Percentiles rank a stretch among this genome's conserved stretches.
Evolutionary conservation across 208 protist species (phyloP).

Genomic region (Acanthamoeba culbertsoni): DNA sequence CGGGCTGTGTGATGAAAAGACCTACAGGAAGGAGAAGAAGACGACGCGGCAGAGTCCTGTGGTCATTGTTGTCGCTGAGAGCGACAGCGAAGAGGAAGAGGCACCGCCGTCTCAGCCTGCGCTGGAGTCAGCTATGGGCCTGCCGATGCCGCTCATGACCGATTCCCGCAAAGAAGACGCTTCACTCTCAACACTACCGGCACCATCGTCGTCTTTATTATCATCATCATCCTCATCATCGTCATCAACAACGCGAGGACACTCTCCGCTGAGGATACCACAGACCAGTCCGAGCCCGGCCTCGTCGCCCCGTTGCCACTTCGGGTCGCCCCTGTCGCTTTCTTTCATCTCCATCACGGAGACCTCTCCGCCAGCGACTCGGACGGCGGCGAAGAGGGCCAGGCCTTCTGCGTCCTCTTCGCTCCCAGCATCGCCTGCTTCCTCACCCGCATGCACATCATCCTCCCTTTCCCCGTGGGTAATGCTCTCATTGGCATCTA

Average conservation of each 20-base stretch:
- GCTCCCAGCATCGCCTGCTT: not conserved
- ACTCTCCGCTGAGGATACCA: not conserved
- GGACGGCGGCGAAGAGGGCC: not conserved
- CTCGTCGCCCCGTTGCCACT: not conserved
- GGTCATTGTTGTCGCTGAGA: too few relatives aligned
- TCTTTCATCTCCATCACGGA: not conserved
- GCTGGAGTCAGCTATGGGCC: too few relatives aligned
- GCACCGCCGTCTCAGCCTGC: too few relatives aligned
- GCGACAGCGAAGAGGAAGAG: too few relatives aligned
- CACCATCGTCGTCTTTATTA: too few relatives aligned
- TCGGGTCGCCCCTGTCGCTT: not conserved
- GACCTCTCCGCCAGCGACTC: not conserved
- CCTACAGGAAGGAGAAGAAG: too few relatives aligned
- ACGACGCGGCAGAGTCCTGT: too few relatives aligned
- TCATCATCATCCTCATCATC: not conserved
- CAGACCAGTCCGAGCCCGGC: not conserved
- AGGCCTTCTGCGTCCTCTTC: not conserved
- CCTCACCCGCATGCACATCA: not conserved
- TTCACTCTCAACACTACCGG: too few relatives aligned
- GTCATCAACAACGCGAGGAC: not conserved
- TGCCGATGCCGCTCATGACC: too few relatives aligned
- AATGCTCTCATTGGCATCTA: not conserved
- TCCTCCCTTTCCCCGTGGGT: not conserved
- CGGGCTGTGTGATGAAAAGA: too few relatives aligned
- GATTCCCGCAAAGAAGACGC: too few relatives aligned